These are phyloP conservation scores for Rhododendron vialii DNA, from an alignment of 148 eudicot species.

Conservation along the genomic window DNA sequence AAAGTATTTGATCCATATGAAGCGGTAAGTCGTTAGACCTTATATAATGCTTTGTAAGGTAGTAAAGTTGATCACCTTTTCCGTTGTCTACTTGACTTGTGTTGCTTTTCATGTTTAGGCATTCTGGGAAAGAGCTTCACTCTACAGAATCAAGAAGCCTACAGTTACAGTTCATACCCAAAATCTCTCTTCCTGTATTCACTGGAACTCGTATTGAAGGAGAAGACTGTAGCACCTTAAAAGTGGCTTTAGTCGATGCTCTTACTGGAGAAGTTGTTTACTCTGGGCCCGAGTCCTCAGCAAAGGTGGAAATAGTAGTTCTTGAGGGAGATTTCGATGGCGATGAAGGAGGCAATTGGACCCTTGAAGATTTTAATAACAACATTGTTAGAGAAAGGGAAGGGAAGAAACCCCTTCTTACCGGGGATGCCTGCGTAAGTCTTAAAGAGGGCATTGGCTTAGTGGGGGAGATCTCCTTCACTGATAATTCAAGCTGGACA, in stretches of 20 bases:
- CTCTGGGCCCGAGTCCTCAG: conserved; percentile 50
- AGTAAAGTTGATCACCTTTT: conserved; percentile 6
- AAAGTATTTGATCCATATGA: conserved; percentile 54
- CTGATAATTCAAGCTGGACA: conserved; percentile 82
- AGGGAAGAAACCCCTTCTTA: conserved; percentile 69
- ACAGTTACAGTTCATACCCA: conserved; percentile 52
- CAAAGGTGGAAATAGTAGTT: conserved; percentile 72
- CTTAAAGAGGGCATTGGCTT: conserved; percentile 59
- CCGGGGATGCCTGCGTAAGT: conserved; percentile 46
- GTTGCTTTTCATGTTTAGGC: conserved; percentile 33
- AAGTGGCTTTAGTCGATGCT: conserved; percentile 62
- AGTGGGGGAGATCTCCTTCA: conserved; percentile 61
- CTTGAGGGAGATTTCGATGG: conserved; percentile 79
- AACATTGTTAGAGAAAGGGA: conserved; percentile 77
- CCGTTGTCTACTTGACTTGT: background rate
- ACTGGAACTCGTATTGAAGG: conserved; percentile 96
- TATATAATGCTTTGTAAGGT: background rate
- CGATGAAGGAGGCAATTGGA: conserved; percentile 65
- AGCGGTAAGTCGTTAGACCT: conserved; percentile 34
- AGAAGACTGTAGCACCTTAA: conserved; percentile 56
- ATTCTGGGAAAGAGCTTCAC: conserved; percentile 44
- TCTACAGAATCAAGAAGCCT: conserved; percentile 57
- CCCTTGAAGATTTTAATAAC: conserved; percentile 60
- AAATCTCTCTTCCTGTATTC: conserved; percentile 80
- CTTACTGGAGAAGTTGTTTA: conserved; percentile 41